Evolutionary conservation across 139 green algal species (phyloP), one percentile per base, ranked within the genome.

Genomic region (Picochlorum sp.): DNA sequence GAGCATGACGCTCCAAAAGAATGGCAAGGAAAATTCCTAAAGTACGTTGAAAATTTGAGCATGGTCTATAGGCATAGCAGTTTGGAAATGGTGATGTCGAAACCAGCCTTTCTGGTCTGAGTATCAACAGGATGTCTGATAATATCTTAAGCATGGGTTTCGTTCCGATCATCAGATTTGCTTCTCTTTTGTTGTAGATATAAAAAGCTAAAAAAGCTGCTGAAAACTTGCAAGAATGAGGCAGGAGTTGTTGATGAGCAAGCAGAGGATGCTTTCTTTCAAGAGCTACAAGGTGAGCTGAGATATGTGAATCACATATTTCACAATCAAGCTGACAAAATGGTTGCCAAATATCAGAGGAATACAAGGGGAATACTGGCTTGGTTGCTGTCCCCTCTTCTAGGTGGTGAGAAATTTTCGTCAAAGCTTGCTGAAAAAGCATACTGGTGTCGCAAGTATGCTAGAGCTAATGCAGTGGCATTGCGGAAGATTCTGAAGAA

Each of bases 401-500:
- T 22, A 9, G 39, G 36, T 6, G 14, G 30, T 29, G 41, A 40
- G 14, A 18, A 50, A 24, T 12, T 18, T 10, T 14, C 53, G 8
- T 50, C 59, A 4, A 29, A 25, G 8, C 33, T 79, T 35, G 65
- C 65, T n/a, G 26, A 72, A 13, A 49, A 41, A 7, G 71, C 73
- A 1, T 64, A 73, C 30, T 81, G 74, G 74, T 81, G 71, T 49
- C 52, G 67, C 5, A 59, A 74, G 25, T 81, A 69, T 40, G 71
- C 71, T 18, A 43, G 57, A 9, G 50, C 65, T 13, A 81, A 81
- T 32, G 64, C 71, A 13, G 55, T 73, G 3, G 74, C 59, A n/a
- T 59, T 79, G 58, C 66, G 70, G 33, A 81, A 80, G 49, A 81
- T 81, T 54, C 54, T 80, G 14, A 79, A 81, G 43, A 79, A 81